Evolutionary conservation across 192 early-diverging fungal species (phyloP).

Genomic region (Linnemannia exigua): DNA sequence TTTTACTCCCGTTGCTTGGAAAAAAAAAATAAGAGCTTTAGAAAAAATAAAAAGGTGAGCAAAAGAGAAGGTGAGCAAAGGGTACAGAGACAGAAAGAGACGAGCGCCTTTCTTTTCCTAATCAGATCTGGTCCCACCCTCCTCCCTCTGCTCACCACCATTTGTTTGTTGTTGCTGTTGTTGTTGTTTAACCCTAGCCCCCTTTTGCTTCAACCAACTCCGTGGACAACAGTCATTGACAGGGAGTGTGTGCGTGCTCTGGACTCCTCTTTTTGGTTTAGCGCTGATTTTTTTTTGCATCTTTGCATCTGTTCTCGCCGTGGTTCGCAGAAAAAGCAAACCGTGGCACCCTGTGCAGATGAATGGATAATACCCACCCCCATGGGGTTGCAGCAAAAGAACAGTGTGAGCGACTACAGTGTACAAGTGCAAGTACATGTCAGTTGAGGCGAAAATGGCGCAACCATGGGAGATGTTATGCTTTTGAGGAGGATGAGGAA

Average conservation of each 20-base stretch:
- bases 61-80: background rate
- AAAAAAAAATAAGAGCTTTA: background rate
- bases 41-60: background rate
- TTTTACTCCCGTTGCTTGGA: background rate
- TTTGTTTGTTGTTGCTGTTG: background rate
- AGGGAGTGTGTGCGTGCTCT: background rate
- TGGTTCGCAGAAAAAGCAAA: background rate
- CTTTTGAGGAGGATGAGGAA: too few relatives aligned
- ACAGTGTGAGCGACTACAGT: too few relatives aligned
- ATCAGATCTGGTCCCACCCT: background rate
- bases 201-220: background rate
- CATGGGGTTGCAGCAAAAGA: background rate
- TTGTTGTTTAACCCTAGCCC: background rate
- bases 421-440: background rate
- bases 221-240: background rate
- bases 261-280: background rate
- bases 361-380: background rate
- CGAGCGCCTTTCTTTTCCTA: constrained; percentile 1
- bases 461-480: background rate
- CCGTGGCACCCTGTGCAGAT: background rate
- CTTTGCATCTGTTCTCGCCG: too few relatives aligned
- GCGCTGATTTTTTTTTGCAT: background rate
- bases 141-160: background rate
- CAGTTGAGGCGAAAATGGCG: background rate
- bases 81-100: background rate